Base-by-base conservation (phyloP, 805 yeast genomes). In the Myxozyma vanderwaltii region DNA sequence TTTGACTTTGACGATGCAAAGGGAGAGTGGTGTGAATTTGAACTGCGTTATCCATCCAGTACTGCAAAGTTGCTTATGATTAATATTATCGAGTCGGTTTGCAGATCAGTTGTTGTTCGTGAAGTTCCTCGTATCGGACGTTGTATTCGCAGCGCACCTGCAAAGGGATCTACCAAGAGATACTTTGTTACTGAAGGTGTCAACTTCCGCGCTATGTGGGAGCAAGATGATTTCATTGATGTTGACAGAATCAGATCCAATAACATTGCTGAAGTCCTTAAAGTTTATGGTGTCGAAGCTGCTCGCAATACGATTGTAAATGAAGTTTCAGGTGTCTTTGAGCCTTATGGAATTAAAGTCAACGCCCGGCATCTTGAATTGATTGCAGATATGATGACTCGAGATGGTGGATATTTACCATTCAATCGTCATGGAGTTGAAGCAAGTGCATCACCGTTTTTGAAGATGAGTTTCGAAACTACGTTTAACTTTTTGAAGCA, bases 381-480 rank as follows among this genome's bases (percentile, higher is more conserved):
- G 74, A 86, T 94, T 74, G 99, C 96, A 65, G 99, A 94, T 75
- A 89, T 89, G 90, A 94, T 94, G 99, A 94, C 99, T 4, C 85
- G 99, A 76, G 98, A 94, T 76, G 99, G 99, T 71, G 83, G 95
- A 1, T 94, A 91, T 72, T 77, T 92, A 72, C 96, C 99, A 26
- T 94, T 94, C 81, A 91, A 90, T 76, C 89, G 99, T 81, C 97
- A 90, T 77, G 99, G 99, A 75, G 91, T 95, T 73, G 98, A 94
- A 74, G 82, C 96, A 1, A 84, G 94, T 13, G 91, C 97, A 1
- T 91, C 98, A 6, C 88, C 98, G 17, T 89, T 94, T 79, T 87
- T 90, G 91, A 94, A 94, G 80, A 94, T 94, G 99, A 90, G 97
- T 57, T 94, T 91, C 75, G 99, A 94, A 78, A 94, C 99, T 46